A percentile compares a stretch with the other conserved stretches of the same genome.
These are phyloP conservation scores for Acacia crassicarpa DNA, from an alignment of 306 rosid genomes.

Conservation along the genomic window DNA sequence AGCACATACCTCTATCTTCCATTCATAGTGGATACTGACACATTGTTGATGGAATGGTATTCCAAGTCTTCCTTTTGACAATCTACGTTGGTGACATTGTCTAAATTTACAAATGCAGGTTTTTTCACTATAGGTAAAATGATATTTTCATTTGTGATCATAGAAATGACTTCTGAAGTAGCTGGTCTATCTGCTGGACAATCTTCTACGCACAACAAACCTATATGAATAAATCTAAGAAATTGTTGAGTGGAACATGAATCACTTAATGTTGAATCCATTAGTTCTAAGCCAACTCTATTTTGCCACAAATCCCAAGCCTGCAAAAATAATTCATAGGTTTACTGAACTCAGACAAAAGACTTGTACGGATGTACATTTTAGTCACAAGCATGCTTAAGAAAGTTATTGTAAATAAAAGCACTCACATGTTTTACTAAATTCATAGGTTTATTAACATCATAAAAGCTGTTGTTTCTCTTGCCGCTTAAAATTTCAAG, in stretches of 20 bases:
- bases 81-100: not conserved
- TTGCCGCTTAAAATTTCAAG: conserved; percentile 40
- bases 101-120: not conserved
- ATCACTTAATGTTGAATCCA: not conserved
- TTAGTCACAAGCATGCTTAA: not conserved
- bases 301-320: not conserved
- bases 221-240: conserved; percentile 31
- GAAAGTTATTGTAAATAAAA: not conserved
- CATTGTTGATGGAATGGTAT: not conserved
- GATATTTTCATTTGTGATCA: conserved; percentile 29
- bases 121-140: not conserved
- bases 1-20: not conserved
- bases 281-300: not conserved
- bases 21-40: not conserved
- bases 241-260: conserved; percentile 15
- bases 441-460: not conserved
- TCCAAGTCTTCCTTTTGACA: not conserved
- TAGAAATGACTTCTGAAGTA: conserved; percentile 24
- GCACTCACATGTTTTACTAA: too few relatives aligned
- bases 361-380: not conserved
- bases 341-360: too few relatives aligned
- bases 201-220: conserved; percentile 32
- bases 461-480: conserved; percentile 27
- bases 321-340: not conserved
- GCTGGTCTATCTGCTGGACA: conserved; percentile 28